Percentiles rank a stretch among this genome's conserved stretches.
These are phyloP conservation scores for Zygoascus sp. DNA, from an alignment of 1,139 yeast genomes.

Conservation along the genomic window DNA sequence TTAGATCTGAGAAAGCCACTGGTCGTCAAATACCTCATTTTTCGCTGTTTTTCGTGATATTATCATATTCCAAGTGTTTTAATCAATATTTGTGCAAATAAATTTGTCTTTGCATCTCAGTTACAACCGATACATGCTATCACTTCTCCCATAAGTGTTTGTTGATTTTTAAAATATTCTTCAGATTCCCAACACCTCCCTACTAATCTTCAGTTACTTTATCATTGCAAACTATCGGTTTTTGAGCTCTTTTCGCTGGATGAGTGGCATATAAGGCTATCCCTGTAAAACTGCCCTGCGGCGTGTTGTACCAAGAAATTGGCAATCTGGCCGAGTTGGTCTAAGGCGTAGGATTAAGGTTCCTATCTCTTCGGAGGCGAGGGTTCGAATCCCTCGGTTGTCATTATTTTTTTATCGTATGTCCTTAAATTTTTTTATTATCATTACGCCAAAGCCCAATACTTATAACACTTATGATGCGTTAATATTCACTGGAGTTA, in stretches of 20 bases:
- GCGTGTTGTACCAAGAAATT: neutral
- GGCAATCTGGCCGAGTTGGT: conserved; percentile 32
- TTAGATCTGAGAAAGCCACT: too few relatives aligned
- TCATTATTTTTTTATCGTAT: conserved; percentile 20
- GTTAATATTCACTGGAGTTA: too few relatives aligned
- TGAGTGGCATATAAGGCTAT: too few relatives aligned
- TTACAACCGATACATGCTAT: too few relatives aligned
- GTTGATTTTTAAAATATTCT: too few relatives aligned
- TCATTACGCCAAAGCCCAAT: neutral
- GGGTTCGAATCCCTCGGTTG: conserved; percentile 32
- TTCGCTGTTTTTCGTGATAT: too few relatives aligned
- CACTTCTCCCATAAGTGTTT: too few relatives aligned
- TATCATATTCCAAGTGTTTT: too few relatives aligned
- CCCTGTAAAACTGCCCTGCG: neutral
- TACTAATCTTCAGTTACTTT: too few relatives aligned
- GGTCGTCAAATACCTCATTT: neutral
- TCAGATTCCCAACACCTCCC: too few relatives aligned
- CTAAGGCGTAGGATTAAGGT: conserved; percentile 30
- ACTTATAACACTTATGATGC: neutral
- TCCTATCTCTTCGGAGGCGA: conserved; percentile 30
- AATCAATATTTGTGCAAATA: too few relatives aligned
- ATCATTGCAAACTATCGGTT: neutral
- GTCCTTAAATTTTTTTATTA: neutral
- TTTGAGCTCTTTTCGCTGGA: neutral
- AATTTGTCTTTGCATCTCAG: too few relatives aligned